Base-by-base conservation (phyloP, 2,329 filamentous ascomycete species). In the Neocucurbitaria cava region DNA sequence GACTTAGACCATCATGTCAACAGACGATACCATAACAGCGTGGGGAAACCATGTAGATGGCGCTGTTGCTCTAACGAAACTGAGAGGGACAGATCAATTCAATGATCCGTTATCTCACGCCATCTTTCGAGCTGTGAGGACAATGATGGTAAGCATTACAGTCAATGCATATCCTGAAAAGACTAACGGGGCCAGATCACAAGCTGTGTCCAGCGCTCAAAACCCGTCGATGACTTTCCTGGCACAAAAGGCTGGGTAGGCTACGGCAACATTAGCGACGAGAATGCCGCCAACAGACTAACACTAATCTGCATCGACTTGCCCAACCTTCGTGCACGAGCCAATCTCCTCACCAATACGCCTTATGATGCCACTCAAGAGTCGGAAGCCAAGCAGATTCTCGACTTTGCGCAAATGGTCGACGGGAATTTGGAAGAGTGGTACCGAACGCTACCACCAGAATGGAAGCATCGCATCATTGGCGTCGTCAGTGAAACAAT, bases 11-110 rank as follows among this genome's bases (percentile, higher is more conserved):
- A 75, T 78, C 42, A 74, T 73, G 64, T 70, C 70, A 9, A 77
- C 72, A 5, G 67, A 73, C 41, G 68, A 74, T 38, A 72, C 71
- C 1, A 74, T 75, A 18, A 67, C 65, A 3, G 72, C 72, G 2
- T 78, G 76, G 76, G 71, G 65, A 7, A 71, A 75, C 18, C 76
- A 78, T 46, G 73, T 78, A 21, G 75, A 77, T 43, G 76, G 76
- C 17, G 76, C 76, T 24, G 75, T 78, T 1, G 67, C 75, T 11
- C 57, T 78, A 35, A 72, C 70, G 0, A 78, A 77, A 39, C 31
- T 76, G 28, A 67, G 76, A 23, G 76, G 76, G 6, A 67, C 65
- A 1, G 73, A 75, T n/a, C 72, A 76, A 43, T 73, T 77, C 59
- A 70, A 74, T 13, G 66, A 74, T 40, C 68, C 70, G 7, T 67